Conservation (phyloP, 345 rosid genomes). For the Hevea brasiliensis region DNA sequence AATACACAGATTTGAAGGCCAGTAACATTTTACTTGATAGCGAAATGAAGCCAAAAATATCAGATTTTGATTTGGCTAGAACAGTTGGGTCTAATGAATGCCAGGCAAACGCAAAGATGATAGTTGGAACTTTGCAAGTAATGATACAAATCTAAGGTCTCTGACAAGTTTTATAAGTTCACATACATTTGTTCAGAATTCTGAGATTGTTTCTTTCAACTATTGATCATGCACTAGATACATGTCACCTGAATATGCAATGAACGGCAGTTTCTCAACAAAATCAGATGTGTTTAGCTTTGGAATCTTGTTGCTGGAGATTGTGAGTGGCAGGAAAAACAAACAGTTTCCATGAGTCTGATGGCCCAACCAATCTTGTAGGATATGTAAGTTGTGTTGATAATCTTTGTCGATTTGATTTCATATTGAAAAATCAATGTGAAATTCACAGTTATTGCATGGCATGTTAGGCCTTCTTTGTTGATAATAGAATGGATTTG, state of each 20-base stretch:
- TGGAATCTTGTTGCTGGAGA: slow-evolving; percentile 21
- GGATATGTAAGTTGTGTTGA: slow-evolving; percentile 17
- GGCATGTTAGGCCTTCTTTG: too few species aligned
- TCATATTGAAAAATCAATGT: too few species aligned
- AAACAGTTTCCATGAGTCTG: not conserved
- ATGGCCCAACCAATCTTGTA: slow-evolving; percentile 10
- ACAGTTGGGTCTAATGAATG: not conserved
- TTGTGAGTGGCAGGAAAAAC: slow-evolving; percentile 22
- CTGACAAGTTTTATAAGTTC: too few species aligned
- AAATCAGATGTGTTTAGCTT: slow-evolving; percentile 28
- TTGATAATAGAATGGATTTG: too few species aligned
- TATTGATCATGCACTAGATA: slow-evolving; percentile 19
- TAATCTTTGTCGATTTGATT: too few species aligned
- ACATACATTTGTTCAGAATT: too few species aligned
- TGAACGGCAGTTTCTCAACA: slow-evolving; percentile 14
- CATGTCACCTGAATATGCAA: slow-evolving; percentile 22
- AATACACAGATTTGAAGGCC: slow-evolving; percentile 10
- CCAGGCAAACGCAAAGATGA: not conserved
- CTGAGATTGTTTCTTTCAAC: too few species aligned
- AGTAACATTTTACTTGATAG: slow-evolving; percentile 17
- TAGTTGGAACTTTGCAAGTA: slow-evolving; percentile 22
- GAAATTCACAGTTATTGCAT: too few species aligned
- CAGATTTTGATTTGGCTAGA: slow-evolving; percentile 23
- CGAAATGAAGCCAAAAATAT: slow-evolving; percentile 16
- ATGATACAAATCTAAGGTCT: too few species aligned